Evolutionary conservation across 2,329 filamentous ascomycete genomes (phyloP), one percentile per base, ranked within the genome.

Genomic region (Colletotrichum lini): DNA sequence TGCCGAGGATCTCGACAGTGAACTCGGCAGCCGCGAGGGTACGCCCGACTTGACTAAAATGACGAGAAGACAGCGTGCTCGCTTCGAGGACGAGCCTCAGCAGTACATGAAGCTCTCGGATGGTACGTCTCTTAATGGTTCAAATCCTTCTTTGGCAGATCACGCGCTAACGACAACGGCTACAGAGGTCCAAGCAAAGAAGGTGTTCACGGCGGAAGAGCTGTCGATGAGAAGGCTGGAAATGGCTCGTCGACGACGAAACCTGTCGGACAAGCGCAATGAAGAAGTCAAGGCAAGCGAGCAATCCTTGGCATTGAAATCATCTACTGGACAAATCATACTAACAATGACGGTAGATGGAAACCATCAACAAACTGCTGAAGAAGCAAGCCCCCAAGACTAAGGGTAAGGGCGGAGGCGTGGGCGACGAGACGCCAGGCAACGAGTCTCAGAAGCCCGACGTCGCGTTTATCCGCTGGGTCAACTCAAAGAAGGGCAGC

Each of bases 301-400:
- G 80, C 69, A 26, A 10, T 6, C 30, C 30, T 26, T 8, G 15
- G n/a, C 12, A 38, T 38, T 40, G 23, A 4, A 21, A 42, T 35
- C 13, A 4, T 23, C 2, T 30, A 15, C 15, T 35, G 18, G 49
- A 59, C n/a, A 30, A 9, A 30, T 49, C 16, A 38, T 26, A 21
- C 42, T 57, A 30, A 38, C 63, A 44, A 13, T 15, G 16, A 49
- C 21, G 30, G 69, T 75, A 95, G 93, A 94, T 94, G 89, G 94
- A 96, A 85, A 96, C 94, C 0, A 96, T 96, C 87, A 95, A 96
- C 85, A 95, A 95, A 77, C 90, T 96, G 2, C 89, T 96, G 63
- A 95, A 95, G 81, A 95, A 95, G 79, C 94, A 95, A 79, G 93
- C 93, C 1, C 92, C 93, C 30, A 95, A 96, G 81, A 90, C 89